Evolutionary conservation across 2,329 filamentous ascomycete genomes (phyloP).

Genomic region (Alternaria sp.): DNA sequence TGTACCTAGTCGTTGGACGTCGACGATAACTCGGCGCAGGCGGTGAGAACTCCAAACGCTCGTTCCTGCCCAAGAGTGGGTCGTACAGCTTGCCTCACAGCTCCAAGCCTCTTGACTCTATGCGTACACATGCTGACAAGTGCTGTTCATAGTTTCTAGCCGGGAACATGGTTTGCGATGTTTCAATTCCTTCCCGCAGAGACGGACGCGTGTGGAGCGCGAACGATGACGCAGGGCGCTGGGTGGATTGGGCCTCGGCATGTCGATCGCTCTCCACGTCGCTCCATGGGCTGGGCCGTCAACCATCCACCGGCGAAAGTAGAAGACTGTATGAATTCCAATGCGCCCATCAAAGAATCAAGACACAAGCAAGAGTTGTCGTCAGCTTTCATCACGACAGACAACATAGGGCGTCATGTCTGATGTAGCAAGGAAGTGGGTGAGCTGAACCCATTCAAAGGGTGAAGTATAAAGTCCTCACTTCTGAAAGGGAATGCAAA

Average conservation of each 20-base stretch:
- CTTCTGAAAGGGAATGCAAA: no score
- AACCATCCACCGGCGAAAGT: constrained; percentile 2
- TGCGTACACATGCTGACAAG: constrained; percentile 25
- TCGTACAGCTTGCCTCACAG: constrained; percentile 1
- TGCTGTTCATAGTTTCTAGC: not conserved
- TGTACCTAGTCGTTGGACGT: constrained; percentile 6
- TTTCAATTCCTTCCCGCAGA: constrained; percentile 20
- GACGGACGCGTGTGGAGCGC: not conserved
- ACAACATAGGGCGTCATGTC: no score
- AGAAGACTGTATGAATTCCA: no score
- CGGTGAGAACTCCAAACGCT: constrained; percentile 13
- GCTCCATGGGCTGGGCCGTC: not conserved
- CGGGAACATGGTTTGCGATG: not conserved
- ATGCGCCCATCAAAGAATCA: not conserved
- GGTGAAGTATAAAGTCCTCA: no score
- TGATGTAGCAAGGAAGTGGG: no score
- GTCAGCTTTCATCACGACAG: not conserved
- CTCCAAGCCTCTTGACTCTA: not conserved
- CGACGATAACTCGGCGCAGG: constrained; percentile 11
- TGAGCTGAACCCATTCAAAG: no score
- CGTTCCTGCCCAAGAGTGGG: constrained; percentile 15
- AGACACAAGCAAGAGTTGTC: not conserved
- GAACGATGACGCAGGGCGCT: not conserved
- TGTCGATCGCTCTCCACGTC: not conserved
- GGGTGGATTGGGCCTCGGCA: constrained; percentile 1